Evolutionary conservation across 495 filamentous ascomycete genomes (phyloP).

Genomic region (Cudoniella acicularis): DNA sequence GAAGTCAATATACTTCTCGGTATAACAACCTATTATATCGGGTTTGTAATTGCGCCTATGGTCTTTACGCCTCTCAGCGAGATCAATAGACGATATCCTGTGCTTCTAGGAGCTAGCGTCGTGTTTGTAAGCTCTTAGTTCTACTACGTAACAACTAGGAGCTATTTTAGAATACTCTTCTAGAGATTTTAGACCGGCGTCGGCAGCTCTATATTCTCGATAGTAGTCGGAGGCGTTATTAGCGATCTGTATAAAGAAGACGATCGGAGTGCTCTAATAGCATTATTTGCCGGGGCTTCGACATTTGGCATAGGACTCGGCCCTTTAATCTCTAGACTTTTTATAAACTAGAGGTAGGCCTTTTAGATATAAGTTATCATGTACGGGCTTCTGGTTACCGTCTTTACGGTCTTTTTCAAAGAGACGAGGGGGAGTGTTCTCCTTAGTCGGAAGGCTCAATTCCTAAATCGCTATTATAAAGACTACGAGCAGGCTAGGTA

Average conservation of each 20-base stretch:
- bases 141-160: not conserved
- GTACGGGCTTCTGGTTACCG: too few species aligned
- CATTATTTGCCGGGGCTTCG: not conserved
- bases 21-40: not conserved
- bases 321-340: too few species aligned
- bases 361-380: too few species aligned
- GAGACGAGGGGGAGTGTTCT: too few species aligned
- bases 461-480: too few species aligned
- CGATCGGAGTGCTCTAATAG: not conserved
- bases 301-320: not conserved
- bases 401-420: too few species aligned
- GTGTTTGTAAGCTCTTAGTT: not conserved
- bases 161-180: not conserved
- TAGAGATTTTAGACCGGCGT: not conserved
- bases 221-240: not conserved
- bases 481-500: too few species aligned
- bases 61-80: not conserved
- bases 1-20: not conserved
- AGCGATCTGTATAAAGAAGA: not conserved
- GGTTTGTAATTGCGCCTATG: not conserved
- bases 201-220: not conserved
- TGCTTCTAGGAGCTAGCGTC: not conserved
- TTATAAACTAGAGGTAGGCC: too few species aligned
- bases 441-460: too few species aligned
- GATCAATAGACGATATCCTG: not conserved